Conservation (phyloP, 1,284 basidiomycete genomes). For the Trichosporon coremiiforme region DNA sequence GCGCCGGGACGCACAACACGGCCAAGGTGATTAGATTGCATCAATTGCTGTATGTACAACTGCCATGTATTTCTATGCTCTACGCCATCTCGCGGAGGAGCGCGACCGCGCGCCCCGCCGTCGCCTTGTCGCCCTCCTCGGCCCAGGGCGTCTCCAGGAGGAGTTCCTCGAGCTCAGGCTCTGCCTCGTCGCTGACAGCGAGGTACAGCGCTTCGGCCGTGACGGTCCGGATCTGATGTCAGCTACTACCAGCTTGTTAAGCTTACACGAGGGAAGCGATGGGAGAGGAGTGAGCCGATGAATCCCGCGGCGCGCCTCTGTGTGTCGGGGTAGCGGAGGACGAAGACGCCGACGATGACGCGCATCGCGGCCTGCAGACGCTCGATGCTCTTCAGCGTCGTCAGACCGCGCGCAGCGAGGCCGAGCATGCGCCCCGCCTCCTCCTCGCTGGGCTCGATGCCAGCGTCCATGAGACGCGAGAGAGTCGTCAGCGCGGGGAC, state of each 20-base stretch:
- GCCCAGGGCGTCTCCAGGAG: slow-evolving; percentile 79
- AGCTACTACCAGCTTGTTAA: slow-evolving; percentile 15
- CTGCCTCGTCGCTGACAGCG: slow-evolving; percentile 66
- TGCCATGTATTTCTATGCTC: slow-evolving; percentile 11
- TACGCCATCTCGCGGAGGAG: background rate
- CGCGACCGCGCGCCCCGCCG: slow-evolving; percentile 30
- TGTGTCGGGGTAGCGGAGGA: slow-evolving; percentile 39
- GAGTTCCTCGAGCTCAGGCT: slow-evolving; percentile 71
- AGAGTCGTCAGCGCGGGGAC: slow-evolving; percentile 76
- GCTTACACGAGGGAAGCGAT: slow-evolving; percentile 75
- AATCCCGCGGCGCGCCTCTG: slow-evolving; percentile 60
- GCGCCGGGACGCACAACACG: slow-evolving; percentile 2
- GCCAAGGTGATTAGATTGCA: background rate
- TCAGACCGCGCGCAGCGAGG: slow-evolving; percentile 33
- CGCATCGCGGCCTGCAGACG: slow-evolving; percentile 77
- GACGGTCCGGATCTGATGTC: slow-evolving; percentile 68
- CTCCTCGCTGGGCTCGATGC: background rate
- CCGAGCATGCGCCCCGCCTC: slow-evolving; percentile 19
- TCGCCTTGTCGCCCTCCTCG: slow-evolving; percentile 27
- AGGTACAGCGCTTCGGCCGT: slow-evolving; percentile 80
- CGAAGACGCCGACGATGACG: slow-evolving; percentile 59
- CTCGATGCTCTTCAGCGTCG: slow-evolving; percentile 70
- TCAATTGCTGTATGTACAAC: slow-evolving; percentile 1
- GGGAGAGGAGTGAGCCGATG: slow-evolving; percentile 67
- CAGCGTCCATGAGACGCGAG: slow-evolving; percentile 69